These are phyloP conservation scores for Comarum palustre DNA, from an alignment of 306 rosid genomes.

Conservation along the genomic window DNA sequence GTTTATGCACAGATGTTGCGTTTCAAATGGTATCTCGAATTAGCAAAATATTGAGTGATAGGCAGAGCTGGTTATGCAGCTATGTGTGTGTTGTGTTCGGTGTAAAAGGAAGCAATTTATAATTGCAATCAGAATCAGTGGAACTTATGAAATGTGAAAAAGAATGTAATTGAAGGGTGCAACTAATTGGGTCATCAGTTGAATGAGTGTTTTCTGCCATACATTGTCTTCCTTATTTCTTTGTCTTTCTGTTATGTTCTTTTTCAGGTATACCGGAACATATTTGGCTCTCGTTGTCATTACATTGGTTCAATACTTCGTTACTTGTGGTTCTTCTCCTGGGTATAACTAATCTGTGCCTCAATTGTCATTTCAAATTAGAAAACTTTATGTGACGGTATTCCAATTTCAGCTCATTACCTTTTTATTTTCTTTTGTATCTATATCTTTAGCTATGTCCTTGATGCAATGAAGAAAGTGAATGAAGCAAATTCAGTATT, in stretches of 20 bases:
- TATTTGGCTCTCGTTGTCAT: conserved; percentile 64
- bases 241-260: conserved; percentile 1
- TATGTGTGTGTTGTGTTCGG: not conserved
- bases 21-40: not conserved
- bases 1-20: not conserved
- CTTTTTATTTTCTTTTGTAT: conserved; percentile 14
- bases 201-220: not conserved
- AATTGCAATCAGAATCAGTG: not conserved
- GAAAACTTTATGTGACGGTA: conserved; percentile 7
- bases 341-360: conserved; percentile 55
- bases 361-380: conserved; percentile 14
- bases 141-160: not conserved
- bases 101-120: not conserved
- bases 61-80: not conserved
- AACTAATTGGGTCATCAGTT: conserved; percentile 9
- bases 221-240: conserved; percentile 14
- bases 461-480: conserved; percentile 63
- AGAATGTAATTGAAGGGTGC: not conserved
- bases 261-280: conserved; percentile 62
- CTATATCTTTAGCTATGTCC: conserved; percentile 47
- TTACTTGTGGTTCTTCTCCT: conserved; percentile 77
- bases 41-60: not conserved
- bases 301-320: conserved; percentile 71
- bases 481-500: conserved; percentile 44
- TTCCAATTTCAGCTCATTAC: conserved; percentile 19